Conservation (phyloP, 225 moss, liverwort and hornwort species). For the Polytrichum formosum region DNA sequence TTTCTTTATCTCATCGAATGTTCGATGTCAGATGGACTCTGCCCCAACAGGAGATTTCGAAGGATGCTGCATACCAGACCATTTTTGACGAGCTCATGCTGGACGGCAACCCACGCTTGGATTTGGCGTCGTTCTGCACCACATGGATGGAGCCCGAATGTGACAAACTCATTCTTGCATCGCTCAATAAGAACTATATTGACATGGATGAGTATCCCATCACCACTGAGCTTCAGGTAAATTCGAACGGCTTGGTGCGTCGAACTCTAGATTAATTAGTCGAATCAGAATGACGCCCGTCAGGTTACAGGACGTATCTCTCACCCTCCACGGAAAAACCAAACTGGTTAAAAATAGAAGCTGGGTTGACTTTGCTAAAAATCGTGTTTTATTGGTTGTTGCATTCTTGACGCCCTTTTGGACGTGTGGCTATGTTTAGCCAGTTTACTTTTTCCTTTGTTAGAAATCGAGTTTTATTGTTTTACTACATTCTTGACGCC, state of each 20-base stretch:
- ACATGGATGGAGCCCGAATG: conserved; percentile 99
- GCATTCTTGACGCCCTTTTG: too few species aligned
- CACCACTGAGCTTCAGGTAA: conserved; percentile 88
- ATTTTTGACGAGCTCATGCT: conserved; percentile 89
- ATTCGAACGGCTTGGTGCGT: neutral
- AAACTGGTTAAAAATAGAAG: too few species aligned
- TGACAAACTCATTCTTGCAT: conserved; percentile 66
- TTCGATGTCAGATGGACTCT: conserved; percentile 42
- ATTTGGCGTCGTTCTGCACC: conserved; percentile 82
- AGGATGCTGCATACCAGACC: conserved; percentile 76
- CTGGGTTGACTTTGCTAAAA: too few species aligned
- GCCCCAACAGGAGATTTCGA: conserved; percentile 59
- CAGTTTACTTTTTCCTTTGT: too few species aligned
- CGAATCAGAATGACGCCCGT: too few species aligned
- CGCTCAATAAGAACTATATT: conserved; percentile 76
- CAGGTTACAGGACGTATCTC: too few species aligned
- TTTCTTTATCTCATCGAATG: neutral
- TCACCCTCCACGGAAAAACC: too few species aligned
- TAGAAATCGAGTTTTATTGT: too few species aligned
- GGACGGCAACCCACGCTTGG: conserved; percentile 88
- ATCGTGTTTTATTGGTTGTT: too few species aligned
- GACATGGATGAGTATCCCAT: conserved; percentile 95
- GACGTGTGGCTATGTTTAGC: too few species aligned
- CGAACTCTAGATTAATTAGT: too few species aligned
- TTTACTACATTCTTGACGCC: too few species aligned